Evolutionary conservation across 257 asterid species (phyloP).

Genomic region (Scutellaria minor): DNA sequence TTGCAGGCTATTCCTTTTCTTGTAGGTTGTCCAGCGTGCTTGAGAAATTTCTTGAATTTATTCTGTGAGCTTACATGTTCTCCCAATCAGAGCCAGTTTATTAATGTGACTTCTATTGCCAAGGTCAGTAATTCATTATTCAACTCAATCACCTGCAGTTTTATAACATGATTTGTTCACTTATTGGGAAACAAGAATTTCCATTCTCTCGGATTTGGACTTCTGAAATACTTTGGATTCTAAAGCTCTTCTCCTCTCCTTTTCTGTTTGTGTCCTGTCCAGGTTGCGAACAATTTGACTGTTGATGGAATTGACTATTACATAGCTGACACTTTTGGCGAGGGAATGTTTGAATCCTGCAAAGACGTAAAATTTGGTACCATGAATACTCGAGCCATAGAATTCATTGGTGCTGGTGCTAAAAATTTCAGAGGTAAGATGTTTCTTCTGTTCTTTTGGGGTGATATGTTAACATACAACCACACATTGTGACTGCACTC

Average conservation of each 20-base stretch:
- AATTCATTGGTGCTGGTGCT: constrained; percentile 97
- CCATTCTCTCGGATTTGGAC: neutral
- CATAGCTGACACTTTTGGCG: constrained; percentile 77
- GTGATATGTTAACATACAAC: constrained; percentile 21
- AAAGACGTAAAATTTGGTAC: constrained; percentile 97
- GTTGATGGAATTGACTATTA: constrained; percentile 83
- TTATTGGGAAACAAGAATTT: neutral
- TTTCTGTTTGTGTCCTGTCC: constrained; percentile 34
- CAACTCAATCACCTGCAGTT: constrained; percentile 28
- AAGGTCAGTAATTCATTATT: constrained; percentile 57
- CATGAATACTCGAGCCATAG: constrained; percentile 95
- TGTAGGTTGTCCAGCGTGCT: constrained; percentile 99
- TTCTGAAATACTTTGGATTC: neutral
- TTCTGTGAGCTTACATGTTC: constrained; percentile 99
- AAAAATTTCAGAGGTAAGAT: constrained; percentile 70
- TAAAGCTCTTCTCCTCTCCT: constrained; percentile 8
- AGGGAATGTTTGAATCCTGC: constrained; percentile 89
- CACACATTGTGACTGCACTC: constrained; percentile 9
- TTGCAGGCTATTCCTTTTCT: constrained; percentile 98
- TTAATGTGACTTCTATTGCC: constrained; percentile 80
- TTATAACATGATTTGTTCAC: neutral
- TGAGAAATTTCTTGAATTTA: constrained; percentile 95
- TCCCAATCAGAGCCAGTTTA: constrained; percentile 96
- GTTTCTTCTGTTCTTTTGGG: neutral
- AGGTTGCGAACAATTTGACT: constrained; percentile 72